Percentiles rank a stretch among this genome's conserved stretches.
Conservation (phyloP, 176 grass and related monocot genomes). For the Coix lacrymajobi region DNA sequence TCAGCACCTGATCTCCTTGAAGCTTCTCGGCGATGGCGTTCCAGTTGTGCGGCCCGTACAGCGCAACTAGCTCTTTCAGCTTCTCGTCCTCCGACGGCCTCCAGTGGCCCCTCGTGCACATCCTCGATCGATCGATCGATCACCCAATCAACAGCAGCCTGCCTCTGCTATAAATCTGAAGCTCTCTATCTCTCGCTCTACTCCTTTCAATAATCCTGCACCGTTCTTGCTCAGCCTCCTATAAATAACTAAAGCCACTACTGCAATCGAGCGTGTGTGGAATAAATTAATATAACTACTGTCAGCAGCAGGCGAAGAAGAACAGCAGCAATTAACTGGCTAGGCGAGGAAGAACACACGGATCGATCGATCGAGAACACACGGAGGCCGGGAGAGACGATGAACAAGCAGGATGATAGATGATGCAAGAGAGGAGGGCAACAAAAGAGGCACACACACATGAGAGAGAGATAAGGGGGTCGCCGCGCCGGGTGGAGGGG, state of each 20-base stretch:
- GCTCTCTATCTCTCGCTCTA: not conserved
- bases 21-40: slow-evolving; percentile 93
- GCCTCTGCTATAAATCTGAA: not conserved
- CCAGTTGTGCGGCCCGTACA: slow-evolving; percentile 86
- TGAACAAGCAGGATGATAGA: slow-evolving; percentile 15
- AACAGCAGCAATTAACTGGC: not conserved
- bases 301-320: slow-evolving; percentile 22
- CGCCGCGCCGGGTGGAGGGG: not conserved
- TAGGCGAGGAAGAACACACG: slow-evolving; percentile 1
- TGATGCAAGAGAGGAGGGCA: not conserved
- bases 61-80: slow-evolving; percentile 71
- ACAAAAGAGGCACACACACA: slow-evolving; percentile 17
- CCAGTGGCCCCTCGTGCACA: slow-evolving; percentile 95
- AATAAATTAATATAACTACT: slow-evolving; percentile 49
- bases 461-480: slow-evolving; percentile 25
- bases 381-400: no score
- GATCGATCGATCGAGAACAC: slow-evolving; percentile 30
- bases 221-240: not conserved
- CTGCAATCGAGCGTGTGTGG: not conserved
- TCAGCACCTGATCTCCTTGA: slow-evolving; percentile 74
- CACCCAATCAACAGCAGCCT: not conserved
- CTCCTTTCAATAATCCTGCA: slow-evolving; percentile 8
- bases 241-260: not conserved
- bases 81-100: slow-evolving; percentile 84
- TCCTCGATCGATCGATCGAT: slow-evolving; percentile 42